phyloP scores from a whole-genome alignment of 257 asterid genomes.

The Fraxinus quadrangulata region DNA sequence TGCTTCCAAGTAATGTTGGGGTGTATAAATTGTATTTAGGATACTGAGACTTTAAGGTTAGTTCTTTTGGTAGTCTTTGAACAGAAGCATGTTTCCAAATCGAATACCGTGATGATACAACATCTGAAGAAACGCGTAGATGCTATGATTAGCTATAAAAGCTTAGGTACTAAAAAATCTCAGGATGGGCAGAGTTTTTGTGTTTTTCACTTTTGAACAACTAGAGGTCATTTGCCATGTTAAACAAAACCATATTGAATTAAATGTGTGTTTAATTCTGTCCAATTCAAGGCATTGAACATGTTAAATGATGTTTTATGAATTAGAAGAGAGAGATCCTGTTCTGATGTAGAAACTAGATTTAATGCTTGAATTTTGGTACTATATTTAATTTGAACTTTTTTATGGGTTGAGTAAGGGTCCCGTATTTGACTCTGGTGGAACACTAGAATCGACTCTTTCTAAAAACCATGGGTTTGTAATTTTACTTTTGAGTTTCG shows the following conservation, averaged over 20 bases:
- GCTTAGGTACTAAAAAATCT: background rate
- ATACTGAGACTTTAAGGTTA: constrained; percentile 45
- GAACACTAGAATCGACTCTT: no score
- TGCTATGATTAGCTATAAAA: constrained; percentile 17
- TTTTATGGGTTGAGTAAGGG: no score
- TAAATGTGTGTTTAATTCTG: no score
- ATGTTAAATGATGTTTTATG: background rate
- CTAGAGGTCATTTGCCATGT: no score
- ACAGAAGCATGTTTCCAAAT: constrained; percentile 31
- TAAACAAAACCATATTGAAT: no score
- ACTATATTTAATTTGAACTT: no score
- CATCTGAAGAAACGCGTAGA: constrained; percentile 10
- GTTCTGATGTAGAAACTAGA: background rate
- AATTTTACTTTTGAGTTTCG: no score
- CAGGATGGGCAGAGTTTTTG: background rate
- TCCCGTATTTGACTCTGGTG: no score
- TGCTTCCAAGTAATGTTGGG: constrained; percentile 47
- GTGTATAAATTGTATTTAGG: constrained; percentile 13
- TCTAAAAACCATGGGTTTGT: no score
- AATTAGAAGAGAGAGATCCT: background rate
- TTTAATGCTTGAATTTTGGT: no score
- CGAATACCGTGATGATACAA: background rate
- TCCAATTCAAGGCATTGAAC: no score
- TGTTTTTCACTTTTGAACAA: no score
- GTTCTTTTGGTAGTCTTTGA: constrained; percentile 37